Conservation (phyloP, 148 eudicot species). For the Silene conica region DNA sequence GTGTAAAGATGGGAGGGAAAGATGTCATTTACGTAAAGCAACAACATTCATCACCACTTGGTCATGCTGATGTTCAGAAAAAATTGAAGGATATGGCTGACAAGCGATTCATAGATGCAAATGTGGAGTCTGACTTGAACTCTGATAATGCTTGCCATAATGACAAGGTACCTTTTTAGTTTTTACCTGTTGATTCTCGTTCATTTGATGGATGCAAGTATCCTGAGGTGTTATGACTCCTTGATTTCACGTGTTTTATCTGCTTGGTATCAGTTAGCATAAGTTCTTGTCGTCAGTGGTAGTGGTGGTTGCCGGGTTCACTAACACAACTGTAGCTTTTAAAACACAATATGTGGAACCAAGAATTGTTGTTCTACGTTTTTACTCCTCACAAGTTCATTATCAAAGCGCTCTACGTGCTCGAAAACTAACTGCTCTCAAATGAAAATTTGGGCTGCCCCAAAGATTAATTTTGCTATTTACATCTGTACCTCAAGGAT, state of each 20-base stretch:
- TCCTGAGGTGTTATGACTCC: not conserved
- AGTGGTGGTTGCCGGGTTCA: not conserved
- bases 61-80: conserved; percentile 89
- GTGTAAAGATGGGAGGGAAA: conserved; percentile 97
- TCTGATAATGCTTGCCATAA: conserved; percentile 44
- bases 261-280: not conserved
- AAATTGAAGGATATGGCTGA: conserved; percentile 84
- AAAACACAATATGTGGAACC: not conserved
- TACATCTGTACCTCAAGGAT: not conserved
- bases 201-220: not conserved
- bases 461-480: not conserved
- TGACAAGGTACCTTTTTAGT: conserved; percentile 70
- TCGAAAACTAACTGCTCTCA: not conserved
- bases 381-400: not conserved
- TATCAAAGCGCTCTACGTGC: not conserved
- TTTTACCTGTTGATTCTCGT: too few species aligned
- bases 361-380: not conserved
- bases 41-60: conserved; percentile 80
- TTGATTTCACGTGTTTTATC: not conserved
- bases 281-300: not conserved
- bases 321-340: not conserved
- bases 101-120: conserved; percentile 64
- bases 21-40: conserved; percentile 91
- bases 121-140: conserved; percentile 45
- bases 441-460: not conserved